phyloP scores from a whole-genome alignment of 169 alveolate species.

The Cryptosporidium meleagridis region DNA sequence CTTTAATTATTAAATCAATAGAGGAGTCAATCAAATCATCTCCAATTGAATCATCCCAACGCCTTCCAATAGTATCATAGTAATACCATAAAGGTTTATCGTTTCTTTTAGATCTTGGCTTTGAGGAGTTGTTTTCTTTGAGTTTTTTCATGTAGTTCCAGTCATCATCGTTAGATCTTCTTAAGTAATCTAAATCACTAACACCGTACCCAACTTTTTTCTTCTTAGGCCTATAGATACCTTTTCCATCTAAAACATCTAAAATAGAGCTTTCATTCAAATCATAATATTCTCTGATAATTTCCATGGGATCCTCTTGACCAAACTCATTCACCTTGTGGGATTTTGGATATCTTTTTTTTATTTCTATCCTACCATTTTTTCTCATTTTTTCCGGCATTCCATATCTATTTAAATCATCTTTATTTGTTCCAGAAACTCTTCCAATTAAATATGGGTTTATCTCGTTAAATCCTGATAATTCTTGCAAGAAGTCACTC shows the following conservation, averaged over 20 bases:
- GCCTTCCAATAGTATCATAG: constrained; percentile 57
- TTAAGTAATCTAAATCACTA: constrained; percentile 28
- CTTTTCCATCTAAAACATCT: constrained; percentile 55
- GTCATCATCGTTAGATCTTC: constrained; percentile 42
- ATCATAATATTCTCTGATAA: constrained; percentile 12
- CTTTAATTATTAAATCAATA: constrained; percentile 13
- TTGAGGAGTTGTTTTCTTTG: neutral
- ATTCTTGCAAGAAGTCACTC: constrained; percentile 25
- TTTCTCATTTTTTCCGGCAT: neutral
- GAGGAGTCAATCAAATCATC: constrained; percentile 24
- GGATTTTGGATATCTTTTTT: constrained; percentile 8
- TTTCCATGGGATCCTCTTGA: constrained; percentile 62
- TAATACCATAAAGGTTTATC: constrained; percentile 58
- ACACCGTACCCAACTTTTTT: constrained; percentile 41
- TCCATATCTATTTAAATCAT: neutral
- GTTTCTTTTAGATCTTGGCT: neutral
- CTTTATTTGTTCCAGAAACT: neutral
- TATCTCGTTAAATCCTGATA: constrained; percentile 36
- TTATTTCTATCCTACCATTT: neutral
- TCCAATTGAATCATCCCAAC: constrained; percentile 62
- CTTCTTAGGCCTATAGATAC: constrained; percentile 26
- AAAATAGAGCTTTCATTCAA: constrained; percentile 34
- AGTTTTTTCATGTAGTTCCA: constrained; percentile 50
- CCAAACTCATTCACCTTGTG: constrained; percentile 54
- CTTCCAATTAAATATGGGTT: constrained; percentile 22